These are phyloP conservation scores for Coemansia umbellata DNA, from an alignment of 192 early-diverging fungal genomes.

Conservation along the genomic window DNA sequence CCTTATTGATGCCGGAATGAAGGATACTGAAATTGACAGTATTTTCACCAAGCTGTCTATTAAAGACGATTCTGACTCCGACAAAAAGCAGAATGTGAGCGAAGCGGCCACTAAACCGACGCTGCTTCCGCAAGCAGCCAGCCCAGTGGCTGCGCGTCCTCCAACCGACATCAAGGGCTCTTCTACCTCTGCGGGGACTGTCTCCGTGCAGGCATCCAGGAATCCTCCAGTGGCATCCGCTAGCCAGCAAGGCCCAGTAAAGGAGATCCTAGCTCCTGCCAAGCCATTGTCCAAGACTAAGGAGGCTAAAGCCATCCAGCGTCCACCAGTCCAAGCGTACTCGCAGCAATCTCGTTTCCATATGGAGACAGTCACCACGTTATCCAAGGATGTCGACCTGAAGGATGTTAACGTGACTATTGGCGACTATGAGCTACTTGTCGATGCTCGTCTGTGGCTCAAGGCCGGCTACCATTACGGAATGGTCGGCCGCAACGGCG, in stretches of 20 bases:
- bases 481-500: conserved; percentile 93
- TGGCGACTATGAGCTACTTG: conserved; percentile 63
- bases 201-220: neutral
- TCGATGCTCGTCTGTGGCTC: conserved; percentile 71
- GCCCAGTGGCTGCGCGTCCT: neutral
- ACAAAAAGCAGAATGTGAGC: neutral
- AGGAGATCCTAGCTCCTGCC: neutral
- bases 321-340: conserved; percentile 58
- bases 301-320: conserved; percentile 31
- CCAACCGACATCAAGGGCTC: neutral
- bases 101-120: conserved; percentile 5
- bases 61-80: neutral
- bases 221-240: conserved; percentile 1
- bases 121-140: conserved; percentile 3
- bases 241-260: neutral
- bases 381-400: conserved; percentile 77
- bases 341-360: conserved; percentile 86
- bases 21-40: conserved; percentile 43
- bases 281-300: conserved; percentile 2
- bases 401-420: conserved; percentile 74
- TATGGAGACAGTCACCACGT: conserved; percentile 70
- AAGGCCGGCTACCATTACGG: conserved; percentile 71
- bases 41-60: conserved; percentile 49
- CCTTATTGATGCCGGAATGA: conserved; percentile 59
- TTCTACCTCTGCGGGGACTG: neutral